Base-by-base conservation (phyloP, 441 rosid species). In the Eruca vesicaria region DNA sequence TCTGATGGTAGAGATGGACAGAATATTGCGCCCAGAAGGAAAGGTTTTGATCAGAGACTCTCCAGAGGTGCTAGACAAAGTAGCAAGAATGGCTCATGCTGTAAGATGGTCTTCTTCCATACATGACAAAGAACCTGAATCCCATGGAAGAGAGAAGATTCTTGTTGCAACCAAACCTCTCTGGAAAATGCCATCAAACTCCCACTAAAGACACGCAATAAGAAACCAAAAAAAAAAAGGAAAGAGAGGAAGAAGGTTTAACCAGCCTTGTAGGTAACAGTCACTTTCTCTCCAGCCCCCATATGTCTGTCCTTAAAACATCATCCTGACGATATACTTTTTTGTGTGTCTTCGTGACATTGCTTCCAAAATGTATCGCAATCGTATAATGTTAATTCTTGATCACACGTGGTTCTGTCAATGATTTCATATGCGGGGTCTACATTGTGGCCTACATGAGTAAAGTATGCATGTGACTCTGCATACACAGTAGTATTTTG, bases 1-100 rank as follows among this genome's bases (percentile, higher is more conserved):
- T 84, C 66, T 95, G 67, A 82, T 93, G 89, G 95, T 93, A 73
- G 99, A 95, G 85, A 93, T 95, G 87, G 98, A 95, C 71, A 79
- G 99, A 18, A 91, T 91, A 41, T 66, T 95, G 84, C 99, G 99
- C 21, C 98, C 98, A 14, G 91, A 89, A 73, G 98, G 97, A 65
- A 85, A 86, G 2, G 96, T 91, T 56, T 69, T 95, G 59, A 84
- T 95, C 66, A 85, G 98, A 28, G 99, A 93, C 80, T 77, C 91
- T 48, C 97, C 99, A 9, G 99, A 93, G 75, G 93, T 88, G 7
- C 78, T 95, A 28, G 98, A 95, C 53, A 90, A 78, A 82, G 89
- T 91, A 9, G 78, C 79, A 50, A 83, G 84, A 76, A 81, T 95
- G 60, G 90, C 89, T 58, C 83, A 78, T 64, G 87, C 97, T 5